Percentiles rank a stretch among this genome's conserved stretches.
These are phyloP conservation scores for Daldinia caldariorum DNA, from an alignment of 495 filamentous ascomycete genomes.

Conservation along the genomic window DNA sequence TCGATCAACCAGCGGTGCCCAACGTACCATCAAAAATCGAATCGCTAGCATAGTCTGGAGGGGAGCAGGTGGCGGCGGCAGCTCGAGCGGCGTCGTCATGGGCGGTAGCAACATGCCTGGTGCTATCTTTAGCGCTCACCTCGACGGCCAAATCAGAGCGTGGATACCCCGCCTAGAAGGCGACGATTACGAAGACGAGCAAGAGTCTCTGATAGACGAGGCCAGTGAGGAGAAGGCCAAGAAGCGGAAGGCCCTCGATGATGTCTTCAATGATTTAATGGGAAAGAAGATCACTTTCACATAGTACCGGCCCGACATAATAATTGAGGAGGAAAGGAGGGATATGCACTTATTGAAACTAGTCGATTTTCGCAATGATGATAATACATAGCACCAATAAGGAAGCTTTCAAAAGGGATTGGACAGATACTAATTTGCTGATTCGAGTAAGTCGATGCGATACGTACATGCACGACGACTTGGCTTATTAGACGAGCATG, in stretches of 20 bases:
- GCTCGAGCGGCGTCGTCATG: constrained; percentile 54
- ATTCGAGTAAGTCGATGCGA: constrained; percentile 2
- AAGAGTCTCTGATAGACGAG: constrained; percentile 47
- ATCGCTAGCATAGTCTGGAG: constrained; percentile 79
- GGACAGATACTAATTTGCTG: not conserved
- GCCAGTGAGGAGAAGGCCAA: constrained; percentile 54
- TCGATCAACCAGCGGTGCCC: constrained; percentile 47
- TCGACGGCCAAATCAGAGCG: constrained; percentile 66
- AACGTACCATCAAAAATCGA: constrained; percentile 62
- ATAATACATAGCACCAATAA: not conserved
- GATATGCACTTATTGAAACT: not conserved
- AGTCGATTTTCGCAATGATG: constrained; percentile 8
- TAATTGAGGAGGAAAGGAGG: not conserved
- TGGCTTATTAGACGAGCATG: constrained; percentile 21
- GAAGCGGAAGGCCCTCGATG: constrained; percentile 69
- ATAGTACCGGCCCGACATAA: constrained; percentile 10
- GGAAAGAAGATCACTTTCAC: constrained; percentile 64
- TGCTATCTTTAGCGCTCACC: constrained; percentile 65
- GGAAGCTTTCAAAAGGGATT: not conserved
- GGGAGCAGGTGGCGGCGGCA: constrained; percentile 57
- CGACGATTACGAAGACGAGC: constrained; percentile 56
- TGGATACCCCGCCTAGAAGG: constrained; percentile 66
- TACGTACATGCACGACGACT: constrained; percentile 11
- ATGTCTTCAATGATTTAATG: constrained; percentile 64
- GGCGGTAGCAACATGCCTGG: constrained; percentile 57